Evolutionary conservation across 163 green algal genomes (phyloP), one percentile per base, ranked within the genome.

Genomic region (Dunaliella salina): DNA sequence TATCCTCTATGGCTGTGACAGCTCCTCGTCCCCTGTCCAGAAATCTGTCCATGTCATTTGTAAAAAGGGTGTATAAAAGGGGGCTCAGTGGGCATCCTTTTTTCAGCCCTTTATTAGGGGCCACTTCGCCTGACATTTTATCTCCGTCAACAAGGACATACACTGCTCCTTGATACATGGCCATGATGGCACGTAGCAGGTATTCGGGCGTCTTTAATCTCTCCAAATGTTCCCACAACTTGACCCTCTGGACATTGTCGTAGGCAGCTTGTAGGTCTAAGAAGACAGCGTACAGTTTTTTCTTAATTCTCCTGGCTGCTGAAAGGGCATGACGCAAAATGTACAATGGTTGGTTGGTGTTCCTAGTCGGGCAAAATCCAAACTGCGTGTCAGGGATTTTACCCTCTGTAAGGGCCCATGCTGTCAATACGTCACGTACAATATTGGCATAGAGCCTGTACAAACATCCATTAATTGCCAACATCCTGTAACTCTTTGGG

Each of bases 61-160:
- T n/a, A n/a, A n/a, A n/a, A n/a, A n/a, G n/a, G n/a, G n/a, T n/a
- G n/a, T n/a, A n/a, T n/a, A n/a, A n/a, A n/a, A n/a, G n/a, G n/a
- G n/a, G n/a, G n/a, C n/a, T n/a, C n/a, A n/a, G n/a, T n/a, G n/a
- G n/a, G n/a, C n/a, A n/a, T n/a, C 80, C 80, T 84, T 84, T 34
- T 71, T 84, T 84, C 35, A 84, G 34, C 22, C 80, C 80, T 71
- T 71, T 34, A 4, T 35, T 71, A 40, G 80, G 80, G 22, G 26
- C 13, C 5, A 84, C 40, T 33, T 34, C 17, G 4, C 8, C 40
- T 25, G 80, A 33, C 13, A 5, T 8, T 33, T 84, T 84, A 18
- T 71, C 13, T 29, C 80, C 13, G 35, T 25, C 15, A 72, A 40
- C 35, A 84, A 33, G n/a, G 18, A 34, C 34, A 32, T 34, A 32